Evolutionary conservation across 148 eudicot species (phyloP).

Genomic region (Rhododendron vialii): DNA sequence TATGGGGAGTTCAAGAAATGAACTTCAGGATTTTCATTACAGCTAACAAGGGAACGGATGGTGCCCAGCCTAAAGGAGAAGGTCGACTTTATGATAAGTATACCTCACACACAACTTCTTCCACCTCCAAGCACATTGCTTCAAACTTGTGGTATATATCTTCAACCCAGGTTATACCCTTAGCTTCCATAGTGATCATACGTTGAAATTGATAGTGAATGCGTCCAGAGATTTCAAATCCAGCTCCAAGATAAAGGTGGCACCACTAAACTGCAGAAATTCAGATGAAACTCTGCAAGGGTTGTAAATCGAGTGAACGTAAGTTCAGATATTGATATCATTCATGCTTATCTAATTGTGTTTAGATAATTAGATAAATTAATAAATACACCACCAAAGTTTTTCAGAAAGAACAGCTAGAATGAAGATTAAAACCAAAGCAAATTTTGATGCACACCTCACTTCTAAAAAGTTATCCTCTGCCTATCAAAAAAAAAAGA

Average conservation of each 20-base stretch:
- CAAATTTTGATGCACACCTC: background rate
- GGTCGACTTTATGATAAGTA: background rate
- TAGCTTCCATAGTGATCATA: conserved; percentile 48
- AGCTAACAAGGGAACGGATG: too few species aligned
- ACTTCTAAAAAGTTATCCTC: background rate
- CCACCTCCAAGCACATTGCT: conserved; percentile 76
- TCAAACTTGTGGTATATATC: conserved; percentile 59
- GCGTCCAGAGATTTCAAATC: background rate
- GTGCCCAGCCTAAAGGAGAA: background rate
- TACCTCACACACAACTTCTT: conserved; percentile 73
- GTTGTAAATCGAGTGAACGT: background rate
- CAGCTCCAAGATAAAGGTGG: conserved; percentile 5
- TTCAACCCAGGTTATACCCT: conserved; percentile 64
- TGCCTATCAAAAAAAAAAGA: background rate
- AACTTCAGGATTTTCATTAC: background rate
- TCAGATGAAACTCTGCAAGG: background rate
- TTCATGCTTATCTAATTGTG: background rate
- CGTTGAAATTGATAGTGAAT: background rate
- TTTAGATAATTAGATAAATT: background rate
- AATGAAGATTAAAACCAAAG: background rate
- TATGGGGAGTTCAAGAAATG: background rate
- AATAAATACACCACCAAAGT: background rate
- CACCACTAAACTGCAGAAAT: conserved; percentile 5
- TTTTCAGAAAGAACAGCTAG: background rate
- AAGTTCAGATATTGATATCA: background rate